Evolutionary conservation across 768 basidiomycete species (phyloP), one percentile per base, ranked within the genome.

Genomic region (Collybia sordida): DNA sequence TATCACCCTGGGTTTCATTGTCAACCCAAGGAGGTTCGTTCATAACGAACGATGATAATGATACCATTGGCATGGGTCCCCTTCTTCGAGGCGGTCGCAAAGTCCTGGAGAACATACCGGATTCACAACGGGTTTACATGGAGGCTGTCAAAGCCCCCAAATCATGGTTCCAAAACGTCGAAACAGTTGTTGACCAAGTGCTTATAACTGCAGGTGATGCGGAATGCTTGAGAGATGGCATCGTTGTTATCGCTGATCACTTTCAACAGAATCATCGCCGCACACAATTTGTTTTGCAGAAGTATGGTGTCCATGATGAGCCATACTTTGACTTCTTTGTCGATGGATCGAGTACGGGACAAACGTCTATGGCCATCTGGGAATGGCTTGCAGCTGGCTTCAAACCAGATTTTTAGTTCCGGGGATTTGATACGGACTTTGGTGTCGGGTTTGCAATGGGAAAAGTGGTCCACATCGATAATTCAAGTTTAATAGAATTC

Each of bases 251-350:
- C 9, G 47, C 39, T 11, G 38, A 47, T 12, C 22, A 47, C 3
- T 37, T 47, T 12, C 19, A 35, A 18, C 17, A 35, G 4, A 8
- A 18, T 34, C 45, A 47, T 15, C 9, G 25, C 18, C 35, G 56
- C 4, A 45, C 54, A 43, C 53, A 56, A 35, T 53, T 68, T 23
- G 54, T 64, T 7, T 40, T 70, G 22, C 69, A 73, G 54, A 50
- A 60, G 24, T 50, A 58, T 38, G 73, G 71, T 1, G 56, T 72
- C 6, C 73, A 74, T 44, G 64, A 70, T 49, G 71, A 73, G 45
- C 61, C 64, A 38, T 68, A 58, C 28, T 54, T 68, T 27, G 70
- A 74, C 50, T 67, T 68, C 39, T 42, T 64, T 17, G 38, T 36
- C 17, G 53, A 47, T 28, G 61, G 54, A 43, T 56, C 54, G 48